phyloP scores from a whole-genome alignment of 129 eudicot genomes.

The Sambucus nigra region DNA sequence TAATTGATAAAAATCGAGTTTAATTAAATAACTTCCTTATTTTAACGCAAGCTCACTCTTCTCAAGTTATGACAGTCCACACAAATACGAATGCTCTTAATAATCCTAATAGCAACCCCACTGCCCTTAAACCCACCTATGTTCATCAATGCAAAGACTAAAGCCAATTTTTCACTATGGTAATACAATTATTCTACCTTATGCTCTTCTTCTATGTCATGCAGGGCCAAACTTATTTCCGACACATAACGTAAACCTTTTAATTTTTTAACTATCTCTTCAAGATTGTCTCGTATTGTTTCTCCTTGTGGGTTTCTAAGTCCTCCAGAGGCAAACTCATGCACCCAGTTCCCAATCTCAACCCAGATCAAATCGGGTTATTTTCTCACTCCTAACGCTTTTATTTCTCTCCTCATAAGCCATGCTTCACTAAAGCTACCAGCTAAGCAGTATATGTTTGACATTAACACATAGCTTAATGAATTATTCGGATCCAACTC shows the following conservation, averaged over 20 bases:
- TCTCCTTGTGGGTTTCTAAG: conserved; percentile 41
- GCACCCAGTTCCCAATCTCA: conserved; percentile 45
- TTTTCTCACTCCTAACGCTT: conserved; percentile 47
- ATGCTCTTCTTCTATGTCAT: conserved; percentile 70
- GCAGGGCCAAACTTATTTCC: conserved; percentile 43
- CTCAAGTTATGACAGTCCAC: conserved; percentile 78
- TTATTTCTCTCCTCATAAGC: conserved; percentile 47
- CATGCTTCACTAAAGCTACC: conserved; percentile 48
- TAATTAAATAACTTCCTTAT: no score
- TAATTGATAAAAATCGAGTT: no score
- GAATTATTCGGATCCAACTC: conserved; percentile 64
- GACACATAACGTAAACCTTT: conserved; percentile 58
- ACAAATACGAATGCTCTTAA: conserved; percentile 73
- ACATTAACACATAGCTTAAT: conserved; percentile 52
- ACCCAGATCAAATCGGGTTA: conserved; percentile 87
- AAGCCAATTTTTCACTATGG: conserved; percentile 79
- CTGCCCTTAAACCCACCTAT: conserved; percentile 9
- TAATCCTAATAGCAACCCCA: conserved; percentile 33
- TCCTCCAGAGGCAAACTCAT: conserved; percentile 76
- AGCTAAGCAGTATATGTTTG: conserved; percentile 50
- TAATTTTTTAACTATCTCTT: conserved; percentile 27
- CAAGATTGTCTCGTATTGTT: conserved; percentile 28
- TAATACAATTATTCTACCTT: conserved; percentile 49
- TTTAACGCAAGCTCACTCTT: no score
- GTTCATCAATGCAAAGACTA: conserved; percentile 44